Percentiles rank a stretch among this genome's conserved stretches.
These are phyloP conservation scores for Orobanche coerulescens DNA, from an alignment of 257 asterid genomes.

Conservation along the genomic window DNA sequence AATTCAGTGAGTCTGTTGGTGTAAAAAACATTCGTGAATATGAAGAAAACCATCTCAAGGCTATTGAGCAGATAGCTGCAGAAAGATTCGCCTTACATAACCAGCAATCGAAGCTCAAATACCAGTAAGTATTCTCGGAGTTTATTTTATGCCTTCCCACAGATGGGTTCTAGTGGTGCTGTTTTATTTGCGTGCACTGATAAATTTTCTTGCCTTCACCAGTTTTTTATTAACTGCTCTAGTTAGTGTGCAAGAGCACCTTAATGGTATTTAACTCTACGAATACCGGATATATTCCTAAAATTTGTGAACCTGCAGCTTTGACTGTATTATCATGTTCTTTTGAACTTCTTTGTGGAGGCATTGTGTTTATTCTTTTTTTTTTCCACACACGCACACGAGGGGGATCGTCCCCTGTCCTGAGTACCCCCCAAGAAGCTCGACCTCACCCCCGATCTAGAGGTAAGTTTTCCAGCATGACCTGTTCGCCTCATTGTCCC, in stretches of 20 bases:
- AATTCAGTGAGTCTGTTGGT: constrained; percentile 91
- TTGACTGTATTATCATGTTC: neutral
- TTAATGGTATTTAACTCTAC: no score
- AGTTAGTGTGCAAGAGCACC: constrained; percentile 5
- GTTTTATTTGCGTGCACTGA: neutral
- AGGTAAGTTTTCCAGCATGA: no score
- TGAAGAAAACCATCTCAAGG: constrained; percentile 95
- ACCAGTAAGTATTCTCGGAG: constrained; percentile 54
- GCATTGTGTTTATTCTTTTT: no score
- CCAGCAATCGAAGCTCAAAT: constrained; percentile 90
- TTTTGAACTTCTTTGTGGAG: no score
- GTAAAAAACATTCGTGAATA: constrained; percentile 90
- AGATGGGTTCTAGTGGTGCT: neutral
- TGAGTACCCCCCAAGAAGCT: no score
- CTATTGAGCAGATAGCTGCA: constrained; percentile 74
- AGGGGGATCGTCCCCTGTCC: no score
- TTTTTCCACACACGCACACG: no score
- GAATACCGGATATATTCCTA: neutral
- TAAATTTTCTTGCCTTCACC: neutral
- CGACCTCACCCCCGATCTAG: no score
- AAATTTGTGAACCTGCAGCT: neutral
- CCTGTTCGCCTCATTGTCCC: no score
- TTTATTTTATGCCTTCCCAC: neutral
- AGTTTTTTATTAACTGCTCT: neutral
- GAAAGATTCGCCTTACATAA: constrained; percentile 80